Percentiles rank a stretch among this genome's conserved stretches.
Evolutionary conservation across 1,284 basidiomycete species (phyloP).

Genomic region (Veloporphyrellus conicus): DNA sequence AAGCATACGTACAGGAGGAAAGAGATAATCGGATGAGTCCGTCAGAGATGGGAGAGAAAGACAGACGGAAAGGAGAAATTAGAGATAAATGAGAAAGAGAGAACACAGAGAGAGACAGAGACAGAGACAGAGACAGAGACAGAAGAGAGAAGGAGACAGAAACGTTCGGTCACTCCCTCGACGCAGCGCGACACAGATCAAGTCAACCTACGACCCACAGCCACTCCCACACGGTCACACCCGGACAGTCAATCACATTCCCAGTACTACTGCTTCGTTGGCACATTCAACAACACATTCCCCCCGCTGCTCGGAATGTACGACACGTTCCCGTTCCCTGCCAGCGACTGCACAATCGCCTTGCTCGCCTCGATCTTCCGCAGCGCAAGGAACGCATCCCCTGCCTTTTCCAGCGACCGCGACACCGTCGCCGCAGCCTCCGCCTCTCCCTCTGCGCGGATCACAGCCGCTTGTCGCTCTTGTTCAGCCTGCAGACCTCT

Average conservation of each 20-base stretch:
- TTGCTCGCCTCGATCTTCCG: slow-evolving; percentile 97
- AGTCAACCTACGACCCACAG: slow-evolving; percentile 24
- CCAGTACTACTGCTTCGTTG: slow-evolving; percentile 48
- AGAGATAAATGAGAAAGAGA: slow-evolving; percentile 44
- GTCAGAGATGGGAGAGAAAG: slow-evolving; percentile 36
- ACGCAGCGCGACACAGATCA: slow-evolving; percentile 22
- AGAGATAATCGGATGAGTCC: slow-evolving; percentile 39
- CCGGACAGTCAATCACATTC: slow-evolving; percentile 10
- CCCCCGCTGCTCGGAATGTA: slow-evolving; percentile 81
- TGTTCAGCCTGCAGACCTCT: slow-evolving; percentile 76
- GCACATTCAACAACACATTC: slow-evolving; percentile 81
- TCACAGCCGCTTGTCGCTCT: slow-evolving; percentile 97
- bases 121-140: slow-evolving; percentile 28
- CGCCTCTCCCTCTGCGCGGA: slow-evolving; percentile 97
- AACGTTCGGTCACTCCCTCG: slow-evolving; percentile 18
- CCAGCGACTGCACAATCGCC: slow-evolving; percentile 84
- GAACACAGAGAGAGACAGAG: slow-evolving; percentile 44
- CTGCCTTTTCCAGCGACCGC: slow-evolving; percentile 87
- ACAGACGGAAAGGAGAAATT: slow-evolving; percentile 38
- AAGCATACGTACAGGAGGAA: slow-evolving; percentile 40
- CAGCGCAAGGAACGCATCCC: slow-evolving; percentile 93
- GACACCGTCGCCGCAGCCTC: slow-evolving; percentile 95
- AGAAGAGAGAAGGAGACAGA: slow-evolving; percentile 11
- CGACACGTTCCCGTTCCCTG: slow-evolving; percentile 78
- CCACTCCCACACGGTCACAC: slow-evolving; percentile 20